Conservation (phyloP, 2,329 filamentous ascomycete species). For the Pseudogymnoascus sp. region DNA sequence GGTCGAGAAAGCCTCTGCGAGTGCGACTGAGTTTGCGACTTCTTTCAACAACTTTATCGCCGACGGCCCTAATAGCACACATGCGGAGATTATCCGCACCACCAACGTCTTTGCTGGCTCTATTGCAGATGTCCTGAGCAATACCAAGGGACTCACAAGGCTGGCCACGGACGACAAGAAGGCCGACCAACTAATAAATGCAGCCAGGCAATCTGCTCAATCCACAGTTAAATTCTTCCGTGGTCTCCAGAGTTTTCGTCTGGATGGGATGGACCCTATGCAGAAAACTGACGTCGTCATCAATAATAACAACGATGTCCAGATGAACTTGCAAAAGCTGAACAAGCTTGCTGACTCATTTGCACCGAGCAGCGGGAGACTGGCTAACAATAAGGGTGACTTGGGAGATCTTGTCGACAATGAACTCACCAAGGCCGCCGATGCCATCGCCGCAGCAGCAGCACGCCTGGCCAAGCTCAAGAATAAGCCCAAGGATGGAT, state of each 20-base stretch:
- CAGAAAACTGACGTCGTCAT: slow-evolving; percentile 97
- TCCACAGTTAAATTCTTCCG: slow-evolving; percentile 94
- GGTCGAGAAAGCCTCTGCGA: slow-evolving; percentile 92
- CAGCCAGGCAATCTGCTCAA: slow-evolving; percentile 75
- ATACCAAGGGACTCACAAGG: slow-evolving; percentile 89
- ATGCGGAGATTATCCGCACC: slow-evolving; percentile 86
- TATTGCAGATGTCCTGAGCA: slow-evolving; percentile 87
- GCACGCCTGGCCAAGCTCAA: slow-evolving; percentile 83
- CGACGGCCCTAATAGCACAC: slow-evolving; percentile 83
- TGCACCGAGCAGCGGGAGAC: slow-evolving; percentile 77
- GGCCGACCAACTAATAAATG: slow-evolving; percentile 74
- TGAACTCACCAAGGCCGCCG: slow-evolving; percentile 87
- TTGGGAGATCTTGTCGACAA: slow-evolving; percentile 87
- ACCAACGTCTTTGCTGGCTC: slow-evolving; percentile 86
- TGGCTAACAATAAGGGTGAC: slow-evolving; percentile 72
- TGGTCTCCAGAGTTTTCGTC: slow-evolving; percentile 82
- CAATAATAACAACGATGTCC: slow-evolving; percentile 93
- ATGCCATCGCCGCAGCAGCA: slow-evolving; percentile 88
- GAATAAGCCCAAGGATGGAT: slow-evolving; percentile 94
- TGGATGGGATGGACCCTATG: slow-evolving; percentile 81
- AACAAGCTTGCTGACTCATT: slow-evolving; percentile 91
- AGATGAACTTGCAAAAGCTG: slow-evolving; percentile 85
- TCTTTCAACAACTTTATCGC: slow-evolving; percentile 98
- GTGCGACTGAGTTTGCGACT: slow-evolving; percentile 93
- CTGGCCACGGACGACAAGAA: slow-evolving; percentile 96